Base-by-base conservation (phyloP, 192 early-diverging fungal genomes). In the Coemansia sp. region DNA sequence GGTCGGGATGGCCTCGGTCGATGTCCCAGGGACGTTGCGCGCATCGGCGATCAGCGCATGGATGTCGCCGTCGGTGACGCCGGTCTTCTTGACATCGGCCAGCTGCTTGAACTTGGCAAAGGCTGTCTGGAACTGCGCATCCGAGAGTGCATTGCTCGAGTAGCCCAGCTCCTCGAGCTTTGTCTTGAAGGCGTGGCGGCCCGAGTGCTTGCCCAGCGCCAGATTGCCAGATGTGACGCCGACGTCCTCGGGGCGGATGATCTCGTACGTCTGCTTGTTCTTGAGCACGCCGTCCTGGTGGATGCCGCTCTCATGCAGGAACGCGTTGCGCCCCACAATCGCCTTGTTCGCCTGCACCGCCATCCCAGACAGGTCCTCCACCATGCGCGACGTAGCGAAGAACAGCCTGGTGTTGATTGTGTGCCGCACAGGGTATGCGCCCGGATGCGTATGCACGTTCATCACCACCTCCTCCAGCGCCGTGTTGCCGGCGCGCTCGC, bases 211-310 rank as follows among this genome's bases (percentile, higher is more conserved):
- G 60, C 96, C 96, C 40, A 98, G 86, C 10, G 96, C 91, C 34
- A 98, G 71, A 67, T 91, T 85, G 55, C 88, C 81, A 17, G 91
- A 88, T 20, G 91, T 88, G 42, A 96, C 87, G 50, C 96, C 96
- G 11, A 98, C 89, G 29, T 92, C 88, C 48, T 91, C 92, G 13
- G 96, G 94, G 57, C 89, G 87, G 62, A 98, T 97, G 67, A 98
- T 98, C 82, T 98, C 96, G 70, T 98, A 98, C 0, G 96, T 98
- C 37, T 75, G 80, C 72, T 94, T 94, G 84, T 97, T 87, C 82
- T 98, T 98, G 52, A 98, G 86, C 56, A 98, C 90, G 57, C 96
- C 96, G 75, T 98, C 96, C 74, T 98, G 96, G 76, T 98, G 96
- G 75, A 98, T 98, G 30, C 96, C 96, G 62, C 92, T 94, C 82